Base-by-base conservation (phyloP, 257 asterid species). In the Scutellaria galericulata region DNA sequence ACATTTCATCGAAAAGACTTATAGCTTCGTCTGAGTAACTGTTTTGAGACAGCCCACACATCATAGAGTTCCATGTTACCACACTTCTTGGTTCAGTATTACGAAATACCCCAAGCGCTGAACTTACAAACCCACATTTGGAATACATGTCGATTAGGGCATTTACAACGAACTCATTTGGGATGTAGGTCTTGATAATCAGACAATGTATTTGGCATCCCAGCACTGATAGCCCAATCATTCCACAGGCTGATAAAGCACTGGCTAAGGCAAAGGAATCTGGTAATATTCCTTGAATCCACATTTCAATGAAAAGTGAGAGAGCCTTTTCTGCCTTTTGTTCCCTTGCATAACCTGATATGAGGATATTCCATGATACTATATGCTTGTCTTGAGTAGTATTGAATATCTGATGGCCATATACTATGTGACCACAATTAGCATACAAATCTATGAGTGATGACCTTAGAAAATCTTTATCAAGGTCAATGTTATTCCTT, bases 61-160 rank as follows among this genome's bases (percentile, higher is more conserved):
- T 85, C 88, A 93, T 85, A 67, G 92, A 83, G 75, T 91, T 93
- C 98, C 97, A 91, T 11, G 92, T 73, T 13, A 91, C 87, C n/a
- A 85, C 87, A 27, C 88, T 77, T 68, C 56, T 77, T 42, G 72
- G 73, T 57, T 47, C 73, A 62, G 79, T 13, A 13, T 71, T 86
- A 1, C 68, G 70, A 58, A 93, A 93, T 73, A 87, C 64, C 68
- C 71, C 47, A 59, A 47, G 55, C 3, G 96, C 98, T 0, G 89
- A 84, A 50, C 72, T 68, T 57, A 83, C 67, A 45, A 67, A 66
- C 42, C 90, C 98, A 74, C 91, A 85, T 79, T 87, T 93, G 46
- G 91, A 85, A 57, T 93, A 93, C 94, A 88, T 85, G 74, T 86
- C 91, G 35, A 93, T 91, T 6, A 93, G 84, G 64, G 97, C 85